Base-by-base conservation (phyloP, 371 early-diverging fungal species). In the Mucor racemosus region DNA sequence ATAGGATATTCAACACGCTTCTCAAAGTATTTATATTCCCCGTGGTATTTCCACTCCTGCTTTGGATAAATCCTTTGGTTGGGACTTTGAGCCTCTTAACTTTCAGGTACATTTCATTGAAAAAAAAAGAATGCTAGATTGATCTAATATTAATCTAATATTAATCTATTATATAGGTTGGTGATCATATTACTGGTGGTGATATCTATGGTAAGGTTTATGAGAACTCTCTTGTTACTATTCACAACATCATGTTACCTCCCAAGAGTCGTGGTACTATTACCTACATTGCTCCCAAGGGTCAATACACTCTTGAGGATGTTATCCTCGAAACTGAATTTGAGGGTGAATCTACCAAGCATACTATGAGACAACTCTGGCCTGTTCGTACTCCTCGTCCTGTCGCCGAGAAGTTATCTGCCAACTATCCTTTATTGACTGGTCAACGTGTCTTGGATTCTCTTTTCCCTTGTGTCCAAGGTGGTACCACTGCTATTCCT, bases 401-500 rank as follows among this genome's bases (percentile, higher is more conserved):
- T 44, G 93, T 94, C 38, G 90, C 96, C 26, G 97, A 99, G 70
- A 99, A 99, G 83, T 83, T 99, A 55, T 88, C 95, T 31, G 99
- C 99, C 26, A 95, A 96, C 76, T 86, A 95, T 80, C 99, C 99
- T 54, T 86, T 99, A 60, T 89, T 99, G 72, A 99, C 99, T 42
- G 99, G 99, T 57, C 99, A 99, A 81, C 94, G 99, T 79, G 99
- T 99, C 15, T 86, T 99, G 71, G 99, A 99, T 74, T 94, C 98
- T 34, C 90, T 99, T 26, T 99, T 99, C 91, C 99, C 99, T 34
- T 99, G 99, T 87, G 99, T 99, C 7, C 99, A 99, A 84, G 99
- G 99, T 69, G 99, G 99, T 65, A 99, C 99, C 14, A 99, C 99
- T 7, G 99, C 99, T 41, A 99, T 99, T 86, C 99, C 99, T 14